Evolutionary conservation across 1,139 yeast genomes (phyloP).

Genomic region (Yamadazyma atmosphaerica): DNA sequence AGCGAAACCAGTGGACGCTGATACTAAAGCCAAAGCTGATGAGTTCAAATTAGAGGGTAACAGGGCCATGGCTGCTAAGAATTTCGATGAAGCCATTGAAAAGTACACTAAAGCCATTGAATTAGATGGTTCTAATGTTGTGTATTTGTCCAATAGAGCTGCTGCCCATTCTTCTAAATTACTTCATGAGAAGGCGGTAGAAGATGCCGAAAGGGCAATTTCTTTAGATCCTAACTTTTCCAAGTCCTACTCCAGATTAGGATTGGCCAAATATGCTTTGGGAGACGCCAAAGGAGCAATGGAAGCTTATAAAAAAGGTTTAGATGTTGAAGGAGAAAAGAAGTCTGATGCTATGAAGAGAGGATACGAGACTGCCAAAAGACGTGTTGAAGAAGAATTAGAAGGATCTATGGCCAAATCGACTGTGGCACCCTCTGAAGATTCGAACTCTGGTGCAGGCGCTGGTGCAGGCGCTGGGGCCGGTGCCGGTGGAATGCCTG

Average conservation of each 20-base stretch:
- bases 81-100: constrained; percentile 67
- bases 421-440: constrained; percentile 15
- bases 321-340: constrained; percentile 80
- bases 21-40: constrained; percentile 72
- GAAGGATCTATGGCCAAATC: constrained; percentile 41
- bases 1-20: constrained; percentile 48
- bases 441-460: constrained; percentile 17
- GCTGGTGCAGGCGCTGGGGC: constrained; percentile 45
- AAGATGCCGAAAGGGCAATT: constrained; percentile 82
- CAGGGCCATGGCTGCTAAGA: constrained; percentile 80
- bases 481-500: constrained; percentile 75
- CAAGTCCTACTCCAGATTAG: constrained; percentile 93
- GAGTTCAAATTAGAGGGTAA: constrained; percentile 86
- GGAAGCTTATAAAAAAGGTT: constrained; percentile 86
- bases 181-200: constrained; percentile 74
- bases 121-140: constrained; percentile 69
- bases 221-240: constrained; percentile 76
- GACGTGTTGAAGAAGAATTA: constrained; percentile 74
- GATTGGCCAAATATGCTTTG: constrained; percentile 86
- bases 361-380: constrained; percentile 92
- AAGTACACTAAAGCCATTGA: constrained; percentile 84
- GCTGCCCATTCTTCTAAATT: constrained; percentile 88
- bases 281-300: constrained; percentile 88
- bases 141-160: constrained; percentile 91
- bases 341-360: constrained; percentile 90